Percentiles rank a stretch among this genome's conserved stretches.
Conservation (phyloP, 306 rosid species). For the Aeschynomene evenia region DNA sequence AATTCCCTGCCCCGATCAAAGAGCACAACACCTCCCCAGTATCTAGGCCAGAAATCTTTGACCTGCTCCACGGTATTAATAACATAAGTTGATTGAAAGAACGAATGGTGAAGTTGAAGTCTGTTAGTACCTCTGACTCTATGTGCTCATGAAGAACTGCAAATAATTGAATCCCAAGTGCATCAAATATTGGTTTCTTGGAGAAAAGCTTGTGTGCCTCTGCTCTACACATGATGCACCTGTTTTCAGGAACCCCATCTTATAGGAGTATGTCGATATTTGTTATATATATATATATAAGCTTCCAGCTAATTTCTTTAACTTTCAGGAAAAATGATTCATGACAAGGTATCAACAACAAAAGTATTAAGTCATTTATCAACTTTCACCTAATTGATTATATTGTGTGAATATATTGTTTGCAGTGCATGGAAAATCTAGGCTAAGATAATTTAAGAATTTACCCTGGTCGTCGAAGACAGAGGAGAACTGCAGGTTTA, state of each 20-base stretch:
- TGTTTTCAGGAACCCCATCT: slow-evolving; percentile 39
- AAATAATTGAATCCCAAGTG: slow-evolving; percentile 77
- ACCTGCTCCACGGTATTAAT: slow-evolving; percentile 46
- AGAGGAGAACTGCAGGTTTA: slow-evolving; percentile 69
- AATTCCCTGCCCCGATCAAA: slow-evolving; percentile 56
- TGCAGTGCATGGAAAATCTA: background rate
- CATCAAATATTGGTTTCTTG: slow-evolving; percentile 79
- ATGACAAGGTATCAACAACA: background rate
- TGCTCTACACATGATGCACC: slow-evolving; percentile 98
- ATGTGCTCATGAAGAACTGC: slow-evolving; percentile 85
- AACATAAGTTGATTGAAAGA: slow-evolving; percentile 26
- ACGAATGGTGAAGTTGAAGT: slow-evolving; percentile 10
- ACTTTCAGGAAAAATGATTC: background rate
- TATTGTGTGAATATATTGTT: background rate
- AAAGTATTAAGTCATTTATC: background rate
- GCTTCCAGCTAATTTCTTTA: background rate
- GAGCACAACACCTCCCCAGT: slow-evolving; percentile 89
- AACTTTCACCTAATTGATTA: background rate
- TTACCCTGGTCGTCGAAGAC: slow-evolving; percentile 95
- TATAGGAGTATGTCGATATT: background rate
- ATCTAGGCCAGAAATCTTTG: slow-evolving; percentile 86
- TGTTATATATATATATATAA: background rate
- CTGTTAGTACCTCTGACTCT: slow-evolving; percentile 65
- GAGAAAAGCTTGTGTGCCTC: slow-evolving; percentile 86
- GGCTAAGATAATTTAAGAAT: background rate